Percentiles rank a stretch among this genome's conserved stretches.
These are phyloP conservation scores for Pleurotus djamor DNA, from an alignment of 768 basidiomycete species.

Conservation along the genomic window DNA sequence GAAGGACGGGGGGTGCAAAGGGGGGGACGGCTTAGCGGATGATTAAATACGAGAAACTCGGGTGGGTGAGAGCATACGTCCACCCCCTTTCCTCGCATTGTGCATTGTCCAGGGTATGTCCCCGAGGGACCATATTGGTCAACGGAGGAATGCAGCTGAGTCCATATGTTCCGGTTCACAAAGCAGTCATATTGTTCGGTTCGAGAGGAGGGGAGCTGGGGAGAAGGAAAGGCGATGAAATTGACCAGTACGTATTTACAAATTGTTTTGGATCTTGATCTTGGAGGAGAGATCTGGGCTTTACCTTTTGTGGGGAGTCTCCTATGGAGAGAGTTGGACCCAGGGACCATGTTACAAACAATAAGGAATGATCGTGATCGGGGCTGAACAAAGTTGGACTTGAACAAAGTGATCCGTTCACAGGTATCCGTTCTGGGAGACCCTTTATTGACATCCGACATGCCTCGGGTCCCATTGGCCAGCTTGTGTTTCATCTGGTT, in stretches of 20 bases:
- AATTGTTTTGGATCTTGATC: no score
- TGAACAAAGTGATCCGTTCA: not conserved
- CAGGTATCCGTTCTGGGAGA: not conserved
- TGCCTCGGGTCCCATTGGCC: conserved; percentile 54
- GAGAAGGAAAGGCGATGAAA: not conserved
- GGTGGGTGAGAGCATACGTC: no score
- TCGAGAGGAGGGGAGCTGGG: not conserved
- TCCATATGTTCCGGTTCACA: not conserved
- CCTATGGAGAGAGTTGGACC: not conserved
- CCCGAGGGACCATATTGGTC: no score
- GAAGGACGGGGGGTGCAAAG: no score
- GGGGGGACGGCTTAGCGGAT: no score
- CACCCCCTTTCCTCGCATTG: no score
- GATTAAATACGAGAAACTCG: no score
- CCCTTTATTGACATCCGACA: conserved; percentile 16
- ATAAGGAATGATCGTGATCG: not conserved
- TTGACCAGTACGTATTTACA: not conserved
- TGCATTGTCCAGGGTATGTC: no score
- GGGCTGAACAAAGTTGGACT: not conserved
- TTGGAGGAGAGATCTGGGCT: not conserved
- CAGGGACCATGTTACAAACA: not conserved
- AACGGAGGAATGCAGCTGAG: not conserved
- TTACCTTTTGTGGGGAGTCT: not conserved
- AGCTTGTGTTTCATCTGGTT: conserved; percentile 18
- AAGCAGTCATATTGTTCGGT: conserved; percentile 5